These are phyloP conservation scores for Paramecium tetraurelia DNA, from an alignment of 73 alveolate species.

Conservation along the genomic window DNA sequence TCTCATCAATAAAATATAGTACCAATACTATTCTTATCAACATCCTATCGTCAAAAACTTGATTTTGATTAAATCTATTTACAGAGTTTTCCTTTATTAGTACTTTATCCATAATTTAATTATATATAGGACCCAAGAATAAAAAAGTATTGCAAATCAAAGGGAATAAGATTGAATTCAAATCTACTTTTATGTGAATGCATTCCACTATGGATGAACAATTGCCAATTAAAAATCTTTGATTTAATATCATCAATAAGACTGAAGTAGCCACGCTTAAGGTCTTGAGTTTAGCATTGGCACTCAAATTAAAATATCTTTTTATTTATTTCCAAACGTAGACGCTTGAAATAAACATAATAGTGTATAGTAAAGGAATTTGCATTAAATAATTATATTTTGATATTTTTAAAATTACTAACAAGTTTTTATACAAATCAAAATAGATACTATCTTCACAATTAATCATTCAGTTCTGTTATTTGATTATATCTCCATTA, in stretches of 20 bases:
- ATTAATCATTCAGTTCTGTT: slow-evolving; percentile 5
- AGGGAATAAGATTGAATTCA: background rate
- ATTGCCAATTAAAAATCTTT: background rate
- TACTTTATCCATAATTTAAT: background rate
- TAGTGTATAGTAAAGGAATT: background rate
- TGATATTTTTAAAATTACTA: background rate
- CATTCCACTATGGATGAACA: background rate
- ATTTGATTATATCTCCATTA: slow-evolving; percentile 30
- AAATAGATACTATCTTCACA: background rate
- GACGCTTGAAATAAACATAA: background rate
- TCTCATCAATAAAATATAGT: background rate
- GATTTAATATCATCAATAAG: background rate
- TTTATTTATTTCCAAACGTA: background rate
- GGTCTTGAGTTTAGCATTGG: background rate
- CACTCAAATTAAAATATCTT: background rate
- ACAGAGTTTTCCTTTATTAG: background rate
- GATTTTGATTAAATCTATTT: background rate
- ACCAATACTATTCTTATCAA: background rate
- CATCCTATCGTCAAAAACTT: background rate
- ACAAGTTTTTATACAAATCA: background rate
- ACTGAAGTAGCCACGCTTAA: background rate
- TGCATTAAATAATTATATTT: background rate
- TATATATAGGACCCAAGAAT: background rate
- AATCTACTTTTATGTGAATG: background rate
- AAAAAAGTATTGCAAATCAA: background rate